Conservation (phyloP, 2,329 filamentous ascomycete genomes). For the Claviceps sp. region DNA sequence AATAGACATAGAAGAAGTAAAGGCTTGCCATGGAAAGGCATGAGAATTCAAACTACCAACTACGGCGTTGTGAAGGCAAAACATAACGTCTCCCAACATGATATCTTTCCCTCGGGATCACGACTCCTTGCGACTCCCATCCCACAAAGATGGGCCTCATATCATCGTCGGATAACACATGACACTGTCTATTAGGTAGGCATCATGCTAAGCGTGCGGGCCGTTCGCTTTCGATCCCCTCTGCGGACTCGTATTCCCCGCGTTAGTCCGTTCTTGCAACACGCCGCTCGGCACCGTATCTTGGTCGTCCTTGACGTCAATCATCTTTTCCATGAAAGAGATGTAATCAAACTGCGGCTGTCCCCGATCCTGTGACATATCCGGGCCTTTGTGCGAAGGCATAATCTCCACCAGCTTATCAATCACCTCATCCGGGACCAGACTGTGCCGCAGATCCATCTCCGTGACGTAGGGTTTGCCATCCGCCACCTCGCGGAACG, state of each 20-base stretch:
- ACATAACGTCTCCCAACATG: neutral
- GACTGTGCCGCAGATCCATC: conserved; percentile 84
- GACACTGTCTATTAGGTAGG: too few species aligned
- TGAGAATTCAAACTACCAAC: neutral
- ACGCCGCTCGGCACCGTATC: conserved; percentile 13
- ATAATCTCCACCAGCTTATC: conserved; percentile 82
- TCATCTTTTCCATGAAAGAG: conserved; percentile 86
- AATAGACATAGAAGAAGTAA: neutral
- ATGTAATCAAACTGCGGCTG: conserved; percentile 91
- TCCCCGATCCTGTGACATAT: conserved; percentile 73
- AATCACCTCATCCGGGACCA: conserved; percentile 95
- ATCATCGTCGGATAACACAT: too few species aligned
- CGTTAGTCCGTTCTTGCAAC: conserved; percentile 22
- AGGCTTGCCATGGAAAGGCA: neutral
- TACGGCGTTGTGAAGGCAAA: neutral
- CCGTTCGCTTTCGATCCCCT: conserved; percentile 24
- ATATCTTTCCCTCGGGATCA: neutral
- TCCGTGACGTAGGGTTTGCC: conserved; percentile 98
- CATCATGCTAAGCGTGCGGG: neutral
- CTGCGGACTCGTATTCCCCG: conserved; percentile 19
- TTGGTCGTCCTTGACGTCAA: conserved; percentile 27
- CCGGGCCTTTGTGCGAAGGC: conserved; percentile 70
- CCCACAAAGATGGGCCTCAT: too few species aligned
- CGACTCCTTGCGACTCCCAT: too few species aligned
- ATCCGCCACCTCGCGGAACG: conserved; percentile 92